Conservation (phyloP, 2,329 filamentous ascomycete genomes). For the Clathrospora elynae region DNA sequence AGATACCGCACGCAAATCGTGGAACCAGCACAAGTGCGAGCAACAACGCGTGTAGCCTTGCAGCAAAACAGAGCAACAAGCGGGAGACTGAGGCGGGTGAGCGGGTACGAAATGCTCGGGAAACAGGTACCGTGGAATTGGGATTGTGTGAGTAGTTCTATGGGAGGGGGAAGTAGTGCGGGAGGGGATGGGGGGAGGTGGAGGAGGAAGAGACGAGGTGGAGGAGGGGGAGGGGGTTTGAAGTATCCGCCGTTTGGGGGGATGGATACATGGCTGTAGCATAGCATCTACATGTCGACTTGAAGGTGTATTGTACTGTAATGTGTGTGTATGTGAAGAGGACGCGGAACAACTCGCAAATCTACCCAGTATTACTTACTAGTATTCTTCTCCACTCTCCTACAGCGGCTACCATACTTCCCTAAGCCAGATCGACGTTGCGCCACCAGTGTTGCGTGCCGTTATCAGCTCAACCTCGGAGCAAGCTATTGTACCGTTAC, state of each 20-base stretch:
- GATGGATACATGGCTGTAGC: constrained; percentile 34
- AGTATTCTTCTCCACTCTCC: too few relatives aligned
- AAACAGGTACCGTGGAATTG: constrained; percentile 41
- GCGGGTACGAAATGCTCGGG: constrained; percentile 41
- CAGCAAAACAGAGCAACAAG: constrained; percentile 19
- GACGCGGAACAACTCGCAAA: too few relatives aligned
- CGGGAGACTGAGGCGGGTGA: constrained; percentile 32
- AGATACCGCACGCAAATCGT: constrained; percentile 41
- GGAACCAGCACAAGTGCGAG: constrained; percentile 29
- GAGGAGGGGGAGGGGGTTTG: constrained; percentile 15
- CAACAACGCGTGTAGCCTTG: constrained; percentile 36
- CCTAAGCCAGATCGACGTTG: too few relatives aligned
- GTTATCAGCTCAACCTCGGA: too few relatives aligned
- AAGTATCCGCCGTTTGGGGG: constrained; percentile 38
- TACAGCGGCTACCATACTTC: too few relatives aligned
- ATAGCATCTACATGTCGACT: too few relatives aligned
- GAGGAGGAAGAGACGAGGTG: constrained; percentile 11
- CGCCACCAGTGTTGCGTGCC: too few relatives aligned
- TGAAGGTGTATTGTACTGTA: too few relatives aligned
- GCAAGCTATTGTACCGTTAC: too few relatives aligned
- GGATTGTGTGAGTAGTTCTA: constrained; percentile 42
- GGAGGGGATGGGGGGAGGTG: constrained; percentile 10
- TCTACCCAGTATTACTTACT: too few relatives aligned
- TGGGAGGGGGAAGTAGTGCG: constrained; percentile 17
- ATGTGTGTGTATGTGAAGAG: too few relatives aligned